These are phyloP conservation scores for Gracilaria domingensis DNA, from an alignment of 23 red algal species.

Conservation along the genomic window DNA sequence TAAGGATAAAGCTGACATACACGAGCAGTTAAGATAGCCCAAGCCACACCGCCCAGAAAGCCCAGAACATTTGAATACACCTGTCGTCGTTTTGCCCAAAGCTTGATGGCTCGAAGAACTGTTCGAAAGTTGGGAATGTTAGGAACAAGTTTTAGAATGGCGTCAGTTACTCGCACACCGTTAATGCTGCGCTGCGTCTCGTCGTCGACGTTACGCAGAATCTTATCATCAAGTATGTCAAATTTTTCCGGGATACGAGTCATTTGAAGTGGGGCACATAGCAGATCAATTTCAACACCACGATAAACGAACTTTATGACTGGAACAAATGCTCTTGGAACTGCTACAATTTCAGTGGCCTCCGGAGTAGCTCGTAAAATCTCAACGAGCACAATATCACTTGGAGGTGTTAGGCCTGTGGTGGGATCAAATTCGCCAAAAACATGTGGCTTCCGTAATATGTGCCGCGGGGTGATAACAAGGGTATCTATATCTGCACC, in stretches of 20 bases:
- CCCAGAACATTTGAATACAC: constrained; percentile 97
- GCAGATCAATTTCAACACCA: constrained; percentile 98
- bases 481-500: constrained; percentile 99
- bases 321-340: constrained; percentile 94
- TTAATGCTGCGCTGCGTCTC: constrained; percentile 98
- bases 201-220: constrained; percentile 99
- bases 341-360: constrained; percentile 86
- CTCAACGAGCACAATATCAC: constrained; percentile 78
- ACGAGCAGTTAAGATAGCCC: constrained; percentile 95
- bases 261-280: constrained; percentile 92
- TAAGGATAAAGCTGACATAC: constrained; percentile 99
- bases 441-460: constrained; percentile 86
- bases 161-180: constrained; percentile 98
- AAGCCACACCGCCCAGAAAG: constrained; percentile 97
- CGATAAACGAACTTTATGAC: constrained; percentile 95
- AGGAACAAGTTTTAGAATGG: constrained; percentile 93
- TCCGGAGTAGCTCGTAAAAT: constrained; percentile 76
- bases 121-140: constrained; percentile 93
- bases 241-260: constrained; percentile 86
- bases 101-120: constrained; percentile 93
- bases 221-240: constrained; percentile 94
- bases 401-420: constrained; percentile 63
- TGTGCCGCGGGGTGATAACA: constrained; percentile 86
- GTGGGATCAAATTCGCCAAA: constrained; percentile 80
- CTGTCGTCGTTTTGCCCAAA: constrained; percentile 97